Percentiles rank a stretch among this genome's conserved stretches.
Conservation (phyloP, 306 rosid genomes). For the Rosa rugosa region DNA sequence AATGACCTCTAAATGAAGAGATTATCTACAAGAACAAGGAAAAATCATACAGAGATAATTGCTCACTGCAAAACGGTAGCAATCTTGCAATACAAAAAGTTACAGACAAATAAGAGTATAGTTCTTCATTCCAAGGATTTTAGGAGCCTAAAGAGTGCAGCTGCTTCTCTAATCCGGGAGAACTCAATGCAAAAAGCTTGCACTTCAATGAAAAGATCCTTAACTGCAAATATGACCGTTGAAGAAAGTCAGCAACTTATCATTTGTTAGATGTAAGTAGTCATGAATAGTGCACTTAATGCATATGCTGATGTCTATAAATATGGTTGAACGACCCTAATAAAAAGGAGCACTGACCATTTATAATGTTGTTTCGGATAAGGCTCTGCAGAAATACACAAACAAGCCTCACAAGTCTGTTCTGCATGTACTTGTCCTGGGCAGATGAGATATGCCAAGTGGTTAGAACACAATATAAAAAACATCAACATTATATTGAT, state of each 20-base stretch:
- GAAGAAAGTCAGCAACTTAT: slow-evolving; percentile 23
- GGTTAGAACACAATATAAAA: background rate
- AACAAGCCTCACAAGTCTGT: slow-evolving; percentile 96
- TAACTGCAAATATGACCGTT: slow-evolving; percentile 51
- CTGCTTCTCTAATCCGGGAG: slow-evolving; percentile 91
- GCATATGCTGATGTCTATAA: background rate
- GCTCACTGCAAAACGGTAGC: background rate
- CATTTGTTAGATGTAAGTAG: background rate
- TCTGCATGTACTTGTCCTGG: slow-evolving; percentile 99
- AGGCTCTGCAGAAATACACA: slow-evolving; percentile 97
- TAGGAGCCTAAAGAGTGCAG: slow-evolving; percentile 86
- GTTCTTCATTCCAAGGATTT: slow-evolving; percentile 75
- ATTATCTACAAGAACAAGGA: slow-evolving; percentile 2
- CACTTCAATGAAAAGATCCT: slow-evolving; percentile 90
- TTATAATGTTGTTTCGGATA: slow-evolving; percentile 89
- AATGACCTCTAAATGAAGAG: slow-evolving; percentile 16
- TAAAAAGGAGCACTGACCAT: slow-evolving; percentile 59
- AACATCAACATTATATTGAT: background rate
- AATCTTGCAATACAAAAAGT: background rate
- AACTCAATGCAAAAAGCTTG: slow-evolving; percentile 95
- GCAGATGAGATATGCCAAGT: background rate
- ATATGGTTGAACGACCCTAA: background rate
- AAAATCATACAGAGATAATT: background rate
- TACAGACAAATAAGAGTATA: background rate
- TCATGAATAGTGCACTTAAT: background rate